phyloP scores from a whole-genome alignment of 2,329 filamentous ascomycete species.

The Alternaria burnsii region DNA sequence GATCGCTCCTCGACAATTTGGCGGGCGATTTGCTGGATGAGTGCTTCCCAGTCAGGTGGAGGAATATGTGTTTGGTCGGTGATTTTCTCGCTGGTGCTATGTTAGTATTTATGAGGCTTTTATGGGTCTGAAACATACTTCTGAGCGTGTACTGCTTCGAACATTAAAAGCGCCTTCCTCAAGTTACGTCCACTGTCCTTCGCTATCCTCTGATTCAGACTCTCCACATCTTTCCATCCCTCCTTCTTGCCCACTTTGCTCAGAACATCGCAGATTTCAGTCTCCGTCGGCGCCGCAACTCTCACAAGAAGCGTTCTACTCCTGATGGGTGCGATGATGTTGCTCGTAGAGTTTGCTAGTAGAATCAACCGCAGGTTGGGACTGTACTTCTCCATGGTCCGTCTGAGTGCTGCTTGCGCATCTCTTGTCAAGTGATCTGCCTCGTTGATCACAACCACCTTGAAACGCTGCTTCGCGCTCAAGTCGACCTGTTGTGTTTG shows the following conservation, averaged over 20 bases:
- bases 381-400: slow-evolving; percentile 99
- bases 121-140: slow-evolving; percentile 69
- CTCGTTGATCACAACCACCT: slow-evolving; percentile 99
- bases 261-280: slow-evolving; percentile 83
- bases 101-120: slow-evolving; percentile 14
- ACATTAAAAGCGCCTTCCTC: slow-evolving; percentile 91
- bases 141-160: slow-evolving; percentile 94
- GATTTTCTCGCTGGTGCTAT: slow-evolving; percentile 77
- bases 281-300: slow-evolving; percentile 86
- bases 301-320: slow-evolving; percentile 90
- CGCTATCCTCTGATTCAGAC: slow-evolving; percentile 84
- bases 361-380: slow-evolving; percentile 92
- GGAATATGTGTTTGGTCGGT: slow-evolving; percentile 88
- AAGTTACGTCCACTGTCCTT: slow-evolving; percentile 91
- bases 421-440: slow-evolving; percentile 93
- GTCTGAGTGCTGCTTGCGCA: slow-evolving; percentile 90
- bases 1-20: slow-evolving; percentile 94
- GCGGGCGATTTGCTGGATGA: slow-evolving; percentile 87
- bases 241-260: slow-evolving; percentile 77
- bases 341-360: slow-evolving; percentile 93
- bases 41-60: slow-evolving; percentile 94
- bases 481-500: slow-evolving; percentile 99
- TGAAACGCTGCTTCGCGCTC: slow-evolving; percentile 89
- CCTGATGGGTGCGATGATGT: slow-evolving; percentile 98
- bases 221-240: slow-evolving; percentile 78